These are phyloP conservation scores for Rhazya stricta DNA, from an alignment of 257 asterid genomes.

Conservation along the genomic window DNA sequence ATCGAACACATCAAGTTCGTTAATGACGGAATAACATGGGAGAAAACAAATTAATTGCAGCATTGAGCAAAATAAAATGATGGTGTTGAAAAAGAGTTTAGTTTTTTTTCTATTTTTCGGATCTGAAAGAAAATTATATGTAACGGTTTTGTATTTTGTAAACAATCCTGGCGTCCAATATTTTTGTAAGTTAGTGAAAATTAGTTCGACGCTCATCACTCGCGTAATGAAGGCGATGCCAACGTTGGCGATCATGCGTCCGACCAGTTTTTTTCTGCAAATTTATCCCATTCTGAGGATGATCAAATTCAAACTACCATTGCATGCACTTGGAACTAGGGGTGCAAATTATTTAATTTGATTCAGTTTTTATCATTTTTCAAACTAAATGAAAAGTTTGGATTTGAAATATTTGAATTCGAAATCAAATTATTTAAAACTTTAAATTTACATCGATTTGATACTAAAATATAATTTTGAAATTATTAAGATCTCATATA, in stretches of 20 bases:
- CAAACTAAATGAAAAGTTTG: too few relatives aligned
- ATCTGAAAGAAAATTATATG: neutral
- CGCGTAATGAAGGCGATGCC: constrained; percentile 3
- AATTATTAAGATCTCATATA: too few relatives aligned
- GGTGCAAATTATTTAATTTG: too few relatives aligned
- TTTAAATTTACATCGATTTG: too few relatives aligned
- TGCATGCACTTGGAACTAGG: too few relatives aligned
- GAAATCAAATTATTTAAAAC: too few relatives aligned
- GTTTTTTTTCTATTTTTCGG: neutral
- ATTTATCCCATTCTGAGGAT: neutral
- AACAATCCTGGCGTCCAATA: constrained; percentile 2
- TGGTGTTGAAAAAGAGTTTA: neutral
- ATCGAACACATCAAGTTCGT: neutral
- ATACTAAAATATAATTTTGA: too few relatives aligned
- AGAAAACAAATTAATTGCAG: too few relatives aligned
- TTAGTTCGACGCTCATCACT: constrained; percentile 11
- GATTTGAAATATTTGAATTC: too few relatives aligned
- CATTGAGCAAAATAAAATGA: neutral
- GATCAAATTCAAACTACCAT: neutral
- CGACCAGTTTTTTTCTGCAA: neutral
- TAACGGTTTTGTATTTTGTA: constrained; percentile 2
- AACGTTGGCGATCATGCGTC: neutral
- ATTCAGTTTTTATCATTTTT: too few relatives aligned
- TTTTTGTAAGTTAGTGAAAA: constrained; percentile 8
- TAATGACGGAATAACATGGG: constrained; percentile 14